A percentile compares a stretch with the other conserved stretches of the same genome.
Evolutionary conservation across 2,329 filamentous ascomycete species (phyloP).

Genomic region (Fusarium chaquense): DNA sequence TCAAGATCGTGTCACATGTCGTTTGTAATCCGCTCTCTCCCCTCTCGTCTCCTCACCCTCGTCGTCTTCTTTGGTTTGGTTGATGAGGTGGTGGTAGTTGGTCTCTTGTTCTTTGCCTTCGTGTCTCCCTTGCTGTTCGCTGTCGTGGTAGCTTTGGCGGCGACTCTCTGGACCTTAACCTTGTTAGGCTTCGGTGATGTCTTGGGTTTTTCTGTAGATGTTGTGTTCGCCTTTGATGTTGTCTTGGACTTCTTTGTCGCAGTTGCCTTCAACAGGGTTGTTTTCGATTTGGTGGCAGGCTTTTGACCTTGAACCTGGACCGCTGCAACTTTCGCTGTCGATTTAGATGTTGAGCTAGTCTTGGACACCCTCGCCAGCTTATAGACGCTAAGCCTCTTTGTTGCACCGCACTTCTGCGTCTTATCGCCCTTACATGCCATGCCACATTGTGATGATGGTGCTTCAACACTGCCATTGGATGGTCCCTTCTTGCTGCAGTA

Average conservation of each 20-base stretch:
- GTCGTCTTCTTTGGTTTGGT: background rate
- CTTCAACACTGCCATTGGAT: slow-evolving; percentile 30
- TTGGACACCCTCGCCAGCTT: slow-evolving; percentile 15
- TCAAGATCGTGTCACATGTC: background rate
- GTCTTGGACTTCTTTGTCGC: background rate
- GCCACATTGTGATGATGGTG: slow-evolving; percentile 20
- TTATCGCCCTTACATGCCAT: slow-evolving; percentile 34
- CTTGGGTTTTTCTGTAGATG: background rate
- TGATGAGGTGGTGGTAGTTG: background rate
- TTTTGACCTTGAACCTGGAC: slow-evolving; percentile 6
- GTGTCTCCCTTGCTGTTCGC: background rate
- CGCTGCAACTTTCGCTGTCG: background rate
- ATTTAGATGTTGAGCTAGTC: slow-evolving; percentile 6
- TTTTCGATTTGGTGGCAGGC: background rate
- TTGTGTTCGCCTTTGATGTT: background rate
- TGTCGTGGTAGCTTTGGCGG: background rate
- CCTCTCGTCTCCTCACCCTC: background rate
- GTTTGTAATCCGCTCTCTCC: no score
- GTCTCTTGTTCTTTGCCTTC: background rate
- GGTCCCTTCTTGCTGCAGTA: slow-evolving; percentile 37
- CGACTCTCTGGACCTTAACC: background rate
- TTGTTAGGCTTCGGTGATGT: background rate
- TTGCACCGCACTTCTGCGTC: slow-evolving; percentile 30
- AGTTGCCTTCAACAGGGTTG: background rate
- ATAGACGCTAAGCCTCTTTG: slow-evolving; percentile 34